A percentile compares a stretch with the other conserved stretches of the same genome.
Evolutionary conservation across 176 grass and related monocot species (phyloP).

Genomic region (Triticum monococcum): DNA sequence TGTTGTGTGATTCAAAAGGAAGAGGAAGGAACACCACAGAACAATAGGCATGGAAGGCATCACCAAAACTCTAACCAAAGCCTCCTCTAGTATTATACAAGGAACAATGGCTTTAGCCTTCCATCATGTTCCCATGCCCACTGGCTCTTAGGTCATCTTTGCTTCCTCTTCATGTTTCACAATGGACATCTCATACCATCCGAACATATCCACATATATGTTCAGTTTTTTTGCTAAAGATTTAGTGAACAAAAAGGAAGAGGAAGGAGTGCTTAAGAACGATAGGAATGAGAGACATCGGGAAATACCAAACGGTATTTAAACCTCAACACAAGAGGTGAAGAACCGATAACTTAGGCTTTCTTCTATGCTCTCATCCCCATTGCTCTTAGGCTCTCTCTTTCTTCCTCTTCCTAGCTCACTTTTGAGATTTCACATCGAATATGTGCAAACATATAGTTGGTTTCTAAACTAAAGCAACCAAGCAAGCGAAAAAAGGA

Average conservation of each 20-base stretch:
- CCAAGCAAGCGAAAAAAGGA: neutral
- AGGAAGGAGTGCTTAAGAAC: constrained; percentile 29
- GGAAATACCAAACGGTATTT: constrained; percentile 16
- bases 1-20: no score
- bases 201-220: no score
- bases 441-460: neutral
- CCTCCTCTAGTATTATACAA: no score
- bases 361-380: constrained; percentile 28
- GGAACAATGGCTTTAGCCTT: no score
- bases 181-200: no score
- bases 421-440: neutral
- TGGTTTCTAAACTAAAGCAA: neutral
- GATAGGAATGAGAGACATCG: constrained; percentile 23
- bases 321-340: neutral
- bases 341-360: neutral
- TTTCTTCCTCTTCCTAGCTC: constrained; percentile 30
- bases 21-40: no score
- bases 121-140: no score
- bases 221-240: neutral
- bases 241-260: neutral
- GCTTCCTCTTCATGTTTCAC: no score
- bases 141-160: no score
- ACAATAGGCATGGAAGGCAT: no score
- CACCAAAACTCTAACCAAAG: no score
- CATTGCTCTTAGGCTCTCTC: constrained; percentile 26